phyloP scores from a whole-genome alignment of 306 rosid genomes.

The Begonia peltatifolia region DNA sequence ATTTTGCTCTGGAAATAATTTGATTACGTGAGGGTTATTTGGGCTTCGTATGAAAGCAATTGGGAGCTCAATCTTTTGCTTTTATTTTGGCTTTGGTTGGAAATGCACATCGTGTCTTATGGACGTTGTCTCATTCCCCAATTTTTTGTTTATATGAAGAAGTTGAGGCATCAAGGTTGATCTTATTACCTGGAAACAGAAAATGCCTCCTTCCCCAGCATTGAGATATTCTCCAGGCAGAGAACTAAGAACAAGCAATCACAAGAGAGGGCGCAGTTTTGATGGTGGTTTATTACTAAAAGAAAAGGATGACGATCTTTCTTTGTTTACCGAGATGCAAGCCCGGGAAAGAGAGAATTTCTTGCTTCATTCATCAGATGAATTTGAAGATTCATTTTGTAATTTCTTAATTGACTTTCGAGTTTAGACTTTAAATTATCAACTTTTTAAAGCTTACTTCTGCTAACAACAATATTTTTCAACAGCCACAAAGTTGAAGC shows the following conservation, averaged over 20 bases:
- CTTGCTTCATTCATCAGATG: conserved; percentile 62
- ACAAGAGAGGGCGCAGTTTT: conserved; percentile 63
- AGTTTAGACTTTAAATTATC: conserved; percentile 5
- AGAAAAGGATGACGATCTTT: conserved; percentile 70
- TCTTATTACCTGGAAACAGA: conserved; percentile 16
- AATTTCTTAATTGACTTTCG: conserved; percentile 16
- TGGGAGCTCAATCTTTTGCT: conserved; percentile 3
- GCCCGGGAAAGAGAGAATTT: conserved; percentile 51
- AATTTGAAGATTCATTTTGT: conserved; percentile 64
- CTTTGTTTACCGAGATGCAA: conserved; percentile 68
- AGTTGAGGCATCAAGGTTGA: conserved; percentile 11
- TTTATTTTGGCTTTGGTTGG: conserved; percentile 1
- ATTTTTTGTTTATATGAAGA: conserved; percentile 15
- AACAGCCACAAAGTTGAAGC: conserved; percentile 54
- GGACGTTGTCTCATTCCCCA: conserved; percentile 6
- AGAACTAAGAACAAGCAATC: conserved; percentile 39
- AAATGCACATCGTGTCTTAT: conserved; percentile 4
- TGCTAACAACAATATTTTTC: conserved; percentile 9
- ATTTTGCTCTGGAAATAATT: conserved; percentile 10
- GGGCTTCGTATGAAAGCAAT: neutral
- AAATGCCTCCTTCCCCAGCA: conserved; percentile 77
- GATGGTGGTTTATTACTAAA: conserved; percentile 46
- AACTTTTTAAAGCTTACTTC: no score
- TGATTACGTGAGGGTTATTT: conserved; percentile 7
- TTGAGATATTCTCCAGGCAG: conserved; percentile 60